phyloP scores from a whole-genome alignment of 2,329 filamentous ascomycete species.

The Aspergillus proliferans region DNA sequence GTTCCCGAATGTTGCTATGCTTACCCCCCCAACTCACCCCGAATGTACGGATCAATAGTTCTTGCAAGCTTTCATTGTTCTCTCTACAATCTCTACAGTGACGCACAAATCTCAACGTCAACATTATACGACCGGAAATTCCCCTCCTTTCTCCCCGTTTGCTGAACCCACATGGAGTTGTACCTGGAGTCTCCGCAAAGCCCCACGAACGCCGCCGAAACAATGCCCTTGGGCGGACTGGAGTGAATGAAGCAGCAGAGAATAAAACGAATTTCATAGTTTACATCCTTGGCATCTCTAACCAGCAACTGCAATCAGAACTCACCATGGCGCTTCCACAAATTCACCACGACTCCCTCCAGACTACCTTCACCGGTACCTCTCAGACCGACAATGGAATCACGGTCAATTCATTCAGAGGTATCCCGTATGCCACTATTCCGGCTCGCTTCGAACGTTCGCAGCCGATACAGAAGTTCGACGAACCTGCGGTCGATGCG shows the following conservation, averaged over 20 bases:
- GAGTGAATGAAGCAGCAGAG: slow-evolving; percentile 11
- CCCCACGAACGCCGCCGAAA: slow-evolving; percentile 10
- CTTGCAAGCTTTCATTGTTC: too few relatives aligned
- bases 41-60: too few relatives aligned
- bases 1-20: too few relatives aligned
- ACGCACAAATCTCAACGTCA: too few relatives aligned
- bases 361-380: slow-evolving; percentile 23
- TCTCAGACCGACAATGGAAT: slow-evolving; percentile 6
- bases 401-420: slow-evolving; percentile 22
- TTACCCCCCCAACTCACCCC: too few relatives aligned
- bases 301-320: slow-evolving; percentile 1
- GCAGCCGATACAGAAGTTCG: slow-evolving; percentile 16
- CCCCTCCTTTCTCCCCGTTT: too few relatives aligned
- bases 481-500: slow-evolving; percentile 28
- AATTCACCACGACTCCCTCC: slow-evolving; percentile 17
- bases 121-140: too few relatives aligned
- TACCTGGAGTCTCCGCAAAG: slow-evolving; percentile 17
- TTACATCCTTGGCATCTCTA: neutral
- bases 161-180: neutral
- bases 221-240: neutral
- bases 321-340: slow-evolving; percentile 16
- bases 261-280: slow-evolving; percentile 7
- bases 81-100: too few relatives aligned
- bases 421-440: slow-evolving; percentile 27
- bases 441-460: slow-evolving; percentile 27